These are phyloP conservation scores for Pythium monospermum DNA, from an alignment of 352 stramenopile genomes.

Conservation along the genomic window DNA sequence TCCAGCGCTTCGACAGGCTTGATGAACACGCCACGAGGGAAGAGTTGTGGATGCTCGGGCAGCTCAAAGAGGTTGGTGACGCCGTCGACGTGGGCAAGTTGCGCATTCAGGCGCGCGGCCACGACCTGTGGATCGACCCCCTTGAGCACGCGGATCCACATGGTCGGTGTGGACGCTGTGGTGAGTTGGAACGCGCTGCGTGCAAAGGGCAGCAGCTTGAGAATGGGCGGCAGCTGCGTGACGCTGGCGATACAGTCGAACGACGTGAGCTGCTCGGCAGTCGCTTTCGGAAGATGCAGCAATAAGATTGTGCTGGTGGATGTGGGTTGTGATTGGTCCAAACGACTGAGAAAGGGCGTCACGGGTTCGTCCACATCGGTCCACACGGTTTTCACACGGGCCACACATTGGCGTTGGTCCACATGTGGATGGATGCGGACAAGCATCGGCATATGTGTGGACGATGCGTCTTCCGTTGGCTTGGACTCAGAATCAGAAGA, in stretches of 20 bases:
- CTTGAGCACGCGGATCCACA: conserved; percentile 62
- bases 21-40: conserved; percentile 41
- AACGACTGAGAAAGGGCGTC: conserved; percentile 51
- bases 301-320: conserved; percentile 38
- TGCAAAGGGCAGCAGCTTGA: conserved; percentile 70
- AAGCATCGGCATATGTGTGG: conserved; percentile 31
- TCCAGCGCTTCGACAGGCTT: conserved; percentile 44
- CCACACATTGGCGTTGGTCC: conserved; percentile 44
- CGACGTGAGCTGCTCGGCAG: conserved; percentile 19
- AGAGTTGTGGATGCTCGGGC: conserved; percentile 6
- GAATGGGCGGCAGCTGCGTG: conserved; percentile 24
- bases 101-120: conserved; percentile 31
- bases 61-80: conserved; percentile 59
- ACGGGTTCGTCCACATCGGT: conserved; percentile 30
- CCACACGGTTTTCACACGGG: conserved; percentile 32
- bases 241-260: conserved; percentile 11
- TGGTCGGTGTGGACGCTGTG: conserved; percentile 26
- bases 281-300: conserved; percentile 35
- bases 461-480: background rate
- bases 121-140: conserved; percentile 26
- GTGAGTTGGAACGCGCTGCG: conserved; percentile 28
- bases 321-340: conserved; percentile 22
- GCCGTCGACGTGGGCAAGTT: conserved; percentile 37
- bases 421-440: conserved; percentile 35
- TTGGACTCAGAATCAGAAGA: no score